These are phyloP conservation scores for Aspergillus pseudoterreus DNA, from an alignment of 2,329 filamentous ascomycete species.

Conservation along the genomic window DNA sequence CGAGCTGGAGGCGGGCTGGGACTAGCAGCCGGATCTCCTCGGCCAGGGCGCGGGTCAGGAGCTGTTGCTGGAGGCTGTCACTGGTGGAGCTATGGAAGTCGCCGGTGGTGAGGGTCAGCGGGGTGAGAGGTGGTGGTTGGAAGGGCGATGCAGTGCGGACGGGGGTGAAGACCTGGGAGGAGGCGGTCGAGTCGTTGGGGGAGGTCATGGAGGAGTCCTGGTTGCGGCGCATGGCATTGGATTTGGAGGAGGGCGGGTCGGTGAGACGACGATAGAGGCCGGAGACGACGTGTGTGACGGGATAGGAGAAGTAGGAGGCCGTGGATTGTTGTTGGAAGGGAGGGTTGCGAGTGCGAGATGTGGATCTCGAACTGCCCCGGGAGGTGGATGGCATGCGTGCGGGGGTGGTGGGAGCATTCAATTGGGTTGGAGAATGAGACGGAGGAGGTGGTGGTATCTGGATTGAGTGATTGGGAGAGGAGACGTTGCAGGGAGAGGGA, in stretches of 20 bases:
- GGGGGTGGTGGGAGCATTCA: constrained; percentile 2
- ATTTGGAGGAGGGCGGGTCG: constrained; percentile 31
- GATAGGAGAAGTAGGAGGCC: constrained; percentile 48
- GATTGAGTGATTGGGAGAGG: not conserved
- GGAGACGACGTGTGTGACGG: constrained; percentile 53
- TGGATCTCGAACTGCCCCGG: constrained; percentile 6
- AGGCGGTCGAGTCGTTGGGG: constrained; percentile 46
- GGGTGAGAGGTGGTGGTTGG: constrained; percentile 82
- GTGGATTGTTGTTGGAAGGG: constrained; percentile 34
- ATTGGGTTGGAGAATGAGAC: not conserved
- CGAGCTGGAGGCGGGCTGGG: constrained; percentile 79
- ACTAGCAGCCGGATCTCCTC: constrained; percentile 91
- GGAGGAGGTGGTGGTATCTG: not conserved
- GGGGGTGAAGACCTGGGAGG: constrained; percentile 37
- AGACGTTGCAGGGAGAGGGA: not conserved
- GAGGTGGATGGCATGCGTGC: constrained; percentile 14
- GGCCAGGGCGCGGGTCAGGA: constrained; percentile 71
- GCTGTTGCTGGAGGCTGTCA: constrained; percentile 50
- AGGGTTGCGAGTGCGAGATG: constrained; percentile 10
- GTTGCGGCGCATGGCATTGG: constrained; percentile 17
- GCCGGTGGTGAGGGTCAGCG: constrained; percentile 63
- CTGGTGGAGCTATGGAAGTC: not conserved
- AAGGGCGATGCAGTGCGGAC: constrained; percentile 70
- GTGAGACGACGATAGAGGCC: constrained; percentile 66
- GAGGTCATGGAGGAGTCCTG: constrained; percentile 14